A percentile compares a stretch with the other conserved stretches of the same genome.
Conservation (phyloP, 2,329 filamentous ascomycete genomes). For the Alternaria hordeiaustralica region DNA sequence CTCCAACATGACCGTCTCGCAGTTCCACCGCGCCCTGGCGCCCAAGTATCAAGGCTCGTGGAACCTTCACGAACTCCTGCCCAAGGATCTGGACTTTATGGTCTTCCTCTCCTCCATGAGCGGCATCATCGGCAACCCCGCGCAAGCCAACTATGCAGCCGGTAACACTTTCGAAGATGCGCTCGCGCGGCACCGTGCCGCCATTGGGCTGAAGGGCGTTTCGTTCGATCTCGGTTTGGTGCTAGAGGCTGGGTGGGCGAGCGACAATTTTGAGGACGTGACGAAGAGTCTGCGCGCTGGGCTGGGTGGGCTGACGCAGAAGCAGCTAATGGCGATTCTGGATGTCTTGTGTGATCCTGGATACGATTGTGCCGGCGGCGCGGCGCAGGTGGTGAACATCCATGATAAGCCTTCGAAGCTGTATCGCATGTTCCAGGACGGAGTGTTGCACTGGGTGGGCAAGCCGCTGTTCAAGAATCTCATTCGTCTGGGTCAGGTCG, state of each 20-base stretch:
- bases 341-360: slow-evolving; percentile 10
- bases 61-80: slow-evolving; percentile 27
- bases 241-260: slow-evolving; percentile 10
- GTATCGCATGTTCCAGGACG: slow-evolving; percentile 13
- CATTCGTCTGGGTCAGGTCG: slow-evolving; percentile 10
- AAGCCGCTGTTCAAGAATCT: slow-evolving; percentile 13
- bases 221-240: slow-evolving; percentile 11
- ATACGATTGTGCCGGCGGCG: slow-evolving; percentile 1
- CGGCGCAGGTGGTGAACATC: slow-evolving; percentile 10
- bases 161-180: slow-evolving; percentile 17
- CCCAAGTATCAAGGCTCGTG: slow-evolving; percentile 22
- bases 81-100: slow-evolving; percentile 21
- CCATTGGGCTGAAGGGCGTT: slow-evolving; percentile 8
- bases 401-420: slow-evolving; percentile 10
- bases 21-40: not conserved
- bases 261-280: slow-evolving; percentile 9
- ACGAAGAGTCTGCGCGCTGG: slow-evolving; percentile 12
- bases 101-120: slow-evolving; percentile 24
- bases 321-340: slow-evolving; percentile 12
- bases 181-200: slow-evolving; percentile 8
- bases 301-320: slow-evolving; percentile 8
- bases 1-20: slow-evolving; percentile 5
- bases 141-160: slow-evolving; percentile 31
- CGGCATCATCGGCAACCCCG: slow-evolving; percentile 21
- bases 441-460: slow-evolving; percentile 7